These are phyloP conservation scores for Hirsutella minnesotensis DNA, from an alignment of 2,329 filamentous ascomycete genomes.

Conservation along the genomic window DNA sequence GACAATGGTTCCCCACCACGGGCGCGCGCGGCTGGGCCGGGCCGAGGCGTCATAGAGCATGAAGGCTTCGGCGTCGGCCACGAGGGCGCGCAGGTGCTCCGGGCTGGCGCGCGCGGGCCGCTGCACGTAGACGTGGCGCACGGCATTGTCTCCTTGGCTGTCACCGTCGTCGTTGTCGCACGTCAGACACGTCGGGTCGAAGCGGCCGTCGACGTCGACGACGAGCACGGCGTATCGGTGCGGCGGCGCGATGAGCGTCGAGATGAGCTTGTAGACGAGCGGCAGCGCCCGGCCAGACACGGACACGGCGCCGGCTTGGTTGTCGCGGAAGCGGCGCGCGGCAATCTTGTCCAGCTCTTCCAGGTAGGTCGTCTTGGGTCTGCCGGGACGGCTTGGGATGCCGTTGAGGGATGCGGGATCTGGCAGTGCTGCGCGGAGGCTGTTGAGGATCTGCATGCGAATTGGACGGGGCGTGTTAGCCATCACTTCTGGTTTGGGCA, in stretches of 20 bases:
- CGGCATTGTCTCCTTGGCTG: slow-evolving; percentile 31
- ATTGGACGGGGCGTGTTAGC: background rate
- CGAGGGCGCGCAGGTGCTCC: slow-evolving; percentile 19
- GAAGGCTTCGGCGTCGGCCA: slow-evolving; percentile 29
- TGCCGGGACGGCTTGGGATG: slow-evolving; percentile 1
- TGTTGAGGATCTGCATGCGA: slow-evolving; percentile 5
- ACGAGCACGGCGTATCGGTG: slow-evolving; percentile 37
- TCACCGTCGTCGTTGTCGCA: slow-evolving; percentile 14
- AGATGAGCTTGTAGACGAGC: slow-evolving; percentile 43
- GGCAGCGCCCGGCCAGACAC: slow-evolving; percentile 41
- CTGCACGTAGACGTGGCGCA: slow-evolving; percentile 40
- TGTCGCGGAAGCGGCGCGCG: slow-evolving; percentile 33
- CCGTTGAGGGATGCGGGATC: background rate
- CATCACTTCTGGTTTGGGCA: too few relatives aligned
- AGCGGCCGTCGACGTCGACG: slow-evolving; percentile 42
- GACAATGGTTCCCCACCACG: slow-evolving; percentile 48
- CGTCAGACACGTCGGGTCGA: slow-evolving; percentile 37
- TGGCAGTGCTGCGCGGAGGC: slow-evolving; percentile 1
- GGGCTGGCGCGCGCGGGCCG: slow-evolving; percentile 20
- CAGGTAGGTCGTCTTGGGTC: slow-evolving; percentile 25
- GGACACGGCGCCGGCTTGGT: slow-evolving; percentile 33
- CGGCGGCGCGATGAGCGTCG: slow-evolving; percentile 35
- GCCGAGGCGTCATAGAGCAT: slow-evolving; percentile 35
- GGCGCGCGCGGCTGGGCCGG: slow-evolving; percentile 29
- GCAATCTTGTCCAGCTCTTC: slow-evolving; percentile 34